Base-by-base conservation (phyloP, 225 moss, liverwort and hornwort genomes). In the Marchantia paleacea region DNA sequence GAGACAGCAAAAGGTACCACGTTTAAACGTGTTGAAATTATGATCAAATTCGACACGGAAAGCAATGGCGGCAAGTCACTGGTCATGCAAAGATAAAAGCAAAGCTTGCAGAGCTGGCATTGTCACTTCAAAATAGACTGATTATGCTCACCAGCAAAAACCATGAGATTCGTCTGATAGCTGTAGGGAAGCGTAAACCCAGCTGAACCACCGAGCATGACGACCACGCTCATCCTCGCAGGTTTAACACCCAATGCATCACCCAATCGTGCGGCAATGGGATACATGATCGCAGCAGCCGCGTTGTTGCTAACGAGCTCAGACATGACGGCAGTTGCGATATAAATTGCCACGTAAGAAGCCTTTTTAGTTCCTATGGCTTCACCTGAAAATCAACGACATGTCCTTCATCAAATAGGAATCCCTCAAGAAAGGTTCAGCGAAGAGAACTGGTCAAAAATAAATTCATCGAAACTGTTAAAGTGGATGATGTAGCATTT, bases 111-210 rank as follows among this genome's bases (percentile, higher is more conserved):
- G 39, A 39, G 39, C 39, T 39, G 39, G 39, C 39, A 39, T 5
- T 39, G 39, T 39, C 3, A 39, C 39, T 39, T 39, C 39, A 2
- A 39, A 2, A 39, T 65, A 5, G 24, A 28, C 25, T 10, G 3
- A 24, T 20, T 24, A 12, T 19, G 50, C 71, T 72, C 22, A 72
- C 71, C 71, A n/a, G 50, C 71, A 31, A 72, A 72, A 50, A 72
- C 71, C 71, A 72, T 72, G 71, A 72, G 71, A 50, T 72, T 72
- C 29, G 71, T 72, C 22, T 72, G 71, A n/a, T 72, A 72, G 49
- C 71, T 72, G 71, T 72, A 72, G 20, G 71, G 71, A n/a, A 72
- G 71, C 3, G 71, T 48, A 31, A 72, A 72, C 7, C 71, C 71
- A 72, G 71, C 71, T 50, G 71, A 72, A 22, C 39, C 71, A 9